Conservation (phyloP, 139 green algal genomes). For the Cymbomonas tetramitiformis region DNA sequence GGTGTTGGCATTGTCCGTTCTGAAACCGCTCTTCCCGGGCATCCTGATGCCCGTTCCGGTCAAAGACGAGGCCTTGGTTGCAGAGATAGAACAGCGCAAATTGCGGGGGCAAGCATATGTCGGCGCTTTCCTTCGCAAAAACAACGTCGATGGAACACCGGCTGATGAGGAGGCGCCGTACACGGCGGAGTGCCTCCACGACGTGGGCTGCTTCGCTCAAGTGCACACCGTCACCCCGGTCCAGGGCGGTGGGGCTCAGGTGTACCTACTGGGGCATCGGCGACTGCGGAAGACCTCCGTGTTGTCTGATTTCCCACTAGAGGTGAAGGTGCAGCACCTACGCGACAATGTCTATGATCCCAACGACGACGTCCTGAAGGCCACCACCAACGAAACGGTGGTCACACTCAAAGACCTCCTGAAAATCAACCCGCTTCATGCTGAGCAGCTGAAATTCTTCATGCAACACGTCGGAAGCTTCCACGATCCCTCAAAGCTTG, state of each 20-base stretch:
- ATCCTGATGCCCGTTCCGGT: constrained; percentile 67
- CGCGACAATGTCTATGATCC: constrained; percentile 59
- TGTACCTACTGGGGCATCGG: constrained; percentile 79
- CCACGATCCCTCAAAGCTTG: constrained; percentile 70
- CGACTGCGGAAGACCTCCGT: constrained; percentile 42
- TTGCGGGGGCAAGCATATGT: constrained; percentile 72
- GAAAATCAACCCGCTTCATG: constrained; percentile 83
- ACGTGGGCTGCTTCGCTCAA: constrained; percentile 70
- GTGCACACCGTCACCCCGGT: constrained; percentile 22
- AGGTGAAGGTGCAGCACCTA: constrained; percentile 65
- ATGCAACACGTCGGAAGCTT: constrained; percentile 46
- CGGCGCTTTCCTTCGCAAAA: constrained; percentile 62
- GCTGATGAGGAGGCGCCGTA: constrained; percentile 5
- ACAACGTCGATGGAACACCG: background rate
- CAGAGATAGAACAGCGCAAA: constrained; percentile 60
- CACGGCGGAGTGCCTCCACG: constrained; percentile 43
- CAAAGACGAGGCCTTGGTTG: constrained; percentile 57
- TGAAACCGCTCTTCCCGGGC: constrained; percentile 69
- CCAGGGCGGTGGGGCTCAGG: constrained; percentile 44
- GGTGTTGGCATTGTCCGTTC: constrained; percentile 14
- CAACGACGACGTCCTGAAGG: constrained; percentile 65
- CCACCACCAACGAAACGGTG: constrained; percentile 86
- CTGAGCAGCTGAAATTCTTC: constrained; percentile 76
- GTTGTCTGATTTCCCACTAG: constrained; percentile 48
- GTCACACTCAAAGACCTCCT: constrained; percentile 85